These are phyloP conservation scores for Chytridium lagenaria DNA, from an alignment of 371 early-diverging fungal genomes.

Conservation along the genomic window DNA sequence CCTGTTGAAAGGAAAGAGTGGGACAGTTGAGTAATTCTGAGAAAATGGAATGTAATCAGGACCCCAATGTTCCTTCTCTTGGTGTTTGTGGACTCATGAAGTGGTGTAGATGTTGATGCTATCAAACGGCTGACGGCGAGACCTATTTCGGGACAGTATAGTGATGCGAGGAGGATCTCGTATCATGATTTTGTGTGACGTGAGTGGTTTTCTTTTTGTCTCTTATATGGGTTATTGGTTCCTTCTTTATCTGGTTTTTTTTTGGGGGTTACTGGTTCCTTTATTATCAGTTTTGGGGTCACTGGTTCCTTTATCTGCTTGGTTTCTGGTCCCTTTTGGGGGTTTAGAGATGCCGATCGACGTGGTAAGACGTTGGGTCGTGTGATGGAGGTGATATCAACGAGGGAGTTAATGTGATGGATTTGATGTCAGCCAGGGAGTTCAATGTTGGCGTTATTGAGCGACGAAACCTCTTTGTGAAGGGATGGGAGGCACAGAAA, in stretches of 20 bases:
- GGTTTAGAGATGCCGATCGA: too few relatives aligned
- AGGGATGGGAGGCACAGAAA: too few relatives aligned
- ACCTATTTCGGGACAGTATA: conserved; percentile 13
- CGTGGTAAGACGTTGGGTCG: too few relatives aligned
- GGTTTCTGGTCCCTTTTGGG: too few relatives aligned
- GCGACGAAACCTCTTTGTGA: too few relatives aligned
- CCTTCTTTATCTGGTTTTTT: conserved; percentile 1
- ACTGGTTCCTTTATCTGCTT: too few relatives aligned
- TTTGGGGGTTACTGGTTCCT: too few relatives aligned
- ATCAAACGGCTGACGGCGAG: conserved; percentile 16
- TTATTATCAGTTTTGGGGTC: too few relatives aligned
- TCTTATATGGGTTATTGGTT: neutral
- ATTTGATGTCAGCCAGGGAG: too few relatives aligned
- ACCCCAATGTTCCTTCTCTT: neutral
- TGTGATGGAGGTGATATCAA: too few relatives aligned
- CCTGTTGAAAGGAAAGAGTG: conserved; percentile 26
- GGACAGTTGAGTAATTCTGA: conserved; percentile 9
- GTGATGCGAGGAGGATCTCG: conserved; percentile 4
- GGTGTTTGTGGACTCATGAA: neutral
- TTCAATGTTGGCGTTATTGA: too few relatives aligned
- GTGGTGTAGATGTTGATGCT: conserved; percentile 15
- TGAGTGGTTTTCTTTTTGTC: neutral
- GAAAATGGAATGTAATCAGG: conserved; percentile 26
- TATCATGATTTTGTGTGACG: conserved; percentile 10
- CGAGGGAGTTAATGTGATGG: too few relatives aligned